Evolutionary conservation across 2,329 filamentous ascomycete genomes (phyloP).

Genomic region (Boeremia lycopersici): DNA sequence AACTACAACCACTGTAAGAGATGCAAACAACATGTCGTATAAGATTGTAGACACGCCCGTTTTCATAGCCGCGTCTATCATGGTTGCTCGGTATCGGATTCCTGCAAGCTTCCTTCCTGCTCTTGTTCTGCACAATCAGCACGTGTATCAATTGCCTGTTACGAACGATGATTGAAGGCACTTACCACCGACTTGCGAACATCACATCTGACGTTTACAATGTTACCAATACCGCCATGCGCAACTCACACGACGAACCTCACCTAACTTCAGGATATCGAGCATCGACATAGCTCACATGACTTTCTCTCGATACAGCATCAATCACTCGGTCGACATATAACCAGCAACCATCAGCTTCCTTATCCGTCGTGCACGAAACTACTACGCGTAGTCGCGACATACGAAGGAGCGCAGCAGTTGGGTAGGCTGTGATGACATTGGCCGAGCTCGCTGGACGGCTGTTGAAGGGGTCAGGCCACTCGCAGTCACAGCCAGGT

Average conservation of each 20-base stretch:
- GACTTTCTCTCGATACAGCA: constrained; percentile 45
- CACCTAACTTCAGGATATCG: constrained; percentile 39
- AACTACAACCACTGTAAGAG: background rate
- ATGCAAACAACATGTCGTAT: background rate
- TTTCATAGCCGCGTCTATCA: background rate
- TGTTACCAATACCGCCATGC: constrained; percentile 18
- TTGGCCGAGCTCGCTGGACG: constrained; percentile 38
- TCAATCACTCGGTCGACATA: constrained; percentile 42
- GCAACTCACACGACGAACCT: constrained; percentile 34
- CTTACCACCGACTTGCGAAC: background rate
- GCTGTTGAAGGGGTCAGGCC: constrained; percentile 45
- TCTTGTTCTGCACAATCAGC: background rate
- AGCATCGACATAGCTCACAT: constrained; percentile 49
- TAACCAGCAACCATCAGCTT: constrained; percentile 33
- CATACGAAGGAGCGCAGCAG: constrained; percentile 14
- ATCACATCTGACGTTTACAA: background rate
- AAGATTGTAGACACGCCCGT: background rate
- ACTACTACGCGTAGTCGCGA: constrained; percentile 12
- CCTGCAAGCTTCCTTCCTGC: background rate
- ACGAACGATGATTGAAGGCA: background rate
- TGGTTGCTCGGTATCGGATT: background rate
- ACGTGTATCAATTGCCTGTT: background rate
- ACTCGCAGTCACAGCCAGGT: constrained; percentile 31
- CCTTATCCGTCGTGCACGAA: constrained; percentile 32
- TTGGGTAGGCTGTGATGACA: constrained; percentile 38